A percentile compares a stretch with the other conserved stretches of the same genome.
Evolutionary conservation across 2,329 filamentous ascomycete genomes (phyloP).

Genomic region (Nemania sp.): DNA sequence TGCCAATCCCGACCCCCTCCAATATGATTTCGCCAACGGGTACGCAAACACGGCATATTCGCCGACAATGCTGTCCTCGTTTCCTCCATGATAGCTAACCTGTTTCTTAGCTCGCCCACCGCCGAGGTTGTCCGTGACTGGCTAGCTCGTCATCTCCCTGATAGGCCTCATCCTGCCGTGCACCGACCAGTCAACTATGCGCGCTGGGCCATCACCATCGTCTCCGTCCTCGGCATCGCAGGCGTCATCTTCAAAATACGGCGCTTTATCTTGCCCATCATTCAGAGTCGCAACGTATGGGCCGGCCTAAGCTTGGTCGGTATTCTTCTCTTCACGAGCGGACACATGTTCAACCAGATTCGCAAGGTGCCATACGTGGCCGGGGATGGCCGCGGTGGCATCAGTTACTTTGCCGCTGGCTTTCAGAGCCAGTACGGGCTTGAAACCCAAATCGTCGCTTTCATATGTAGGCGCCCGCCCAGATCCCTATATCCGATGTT

Average conservation of each 20-base stretch:
- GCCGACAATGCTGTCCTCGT: conserved; percentile 2
- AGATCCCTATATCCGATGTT: neutral
- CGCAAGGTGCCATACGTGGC: conserved; percentile 91
- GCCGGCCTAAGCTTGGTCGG: conserved; percentile 85
- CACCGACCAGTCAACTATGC: conserved; percentile 86
- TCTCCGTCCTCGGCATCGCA: conserved; percentile 69
- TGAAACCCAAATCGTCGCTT: conserved; percentile 93
- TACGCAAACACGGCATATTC: conserved; percentile 48
- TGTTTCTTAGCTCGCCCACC: conserved; percentile 61
- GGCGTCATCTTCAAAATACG: conserved; percentile 73
- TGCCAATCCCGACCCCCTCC: conserved; percentile 67
- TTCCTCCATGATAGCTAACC: conserved; percentile 28
- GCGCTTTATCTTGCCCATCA: conserved; percentile 77
- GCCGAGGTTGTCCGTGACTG: conserved; percentile 81
- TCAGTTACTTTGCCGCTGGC: conserved; percentile 87
- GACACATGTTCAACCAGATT: conserved; percentile 99
- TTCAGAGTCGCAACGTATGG: conserved; percentile 94
- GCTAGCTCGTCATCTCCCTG: conserved; percentile 78
- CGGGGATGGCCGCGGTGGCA: conserved; percentile 80
- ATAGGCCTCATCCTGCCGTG: conserved; percentile 76
- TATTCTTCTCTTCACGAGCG: conserved; percentile 91
- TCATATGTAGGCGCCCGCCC: conserved; percentile 74
- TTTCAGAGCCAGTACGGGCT: conserved; percentile 94
- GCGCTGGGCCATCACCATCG: conserved; percentile 69
- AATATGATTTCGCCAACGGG: conserved; percentile 86